phyloP scores from a whole-genome alignment of 371 early-diverging fungal species.

The Rhizopus delemar region DNA sequence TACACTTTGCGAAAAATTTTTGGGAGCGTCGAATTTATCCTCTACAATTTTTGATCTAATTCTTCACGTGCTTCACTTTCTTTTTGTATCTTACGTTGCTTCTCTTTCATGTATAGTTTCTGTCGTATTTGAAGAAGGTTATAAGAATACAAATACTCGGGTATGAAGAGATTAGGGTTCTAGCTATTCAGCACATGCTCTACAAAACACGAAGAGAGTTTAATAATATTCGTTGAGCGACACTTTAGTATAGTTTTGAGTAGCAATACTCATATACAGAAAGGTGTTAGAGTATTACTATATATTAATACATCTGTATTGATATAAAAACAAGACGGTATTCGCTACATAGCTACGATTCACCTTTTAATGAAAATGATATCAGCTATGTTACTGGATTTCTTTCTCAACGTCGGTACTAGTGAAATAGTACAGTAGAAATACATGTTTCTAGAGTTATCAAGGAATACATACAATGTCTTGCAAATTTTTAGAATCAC shows the following conservation, averaged over 20 bases:
- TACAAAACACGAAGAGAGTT: not conserved
- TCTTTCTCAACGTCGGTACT: slow-evolving; percentile 6
- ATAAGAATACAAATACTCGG: not conserved
- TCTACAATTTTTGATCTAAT: too few species aligned
- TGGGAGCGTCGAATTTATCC: too few species aligned
- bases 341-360: not conserved
- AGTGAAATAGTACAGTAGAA: slow-evolving; percentile 5
- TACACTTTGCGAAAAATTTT: too few species aligned
- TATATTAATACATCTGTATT: not conserved
- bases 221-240: too few species aligned
- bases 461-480: slow-evolving; percentile 7
- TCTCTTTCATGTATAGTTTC: not conserved
- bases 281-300: not conserved
- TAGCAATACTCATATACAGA: not conserved
- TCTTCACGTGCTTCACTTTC: too few species aligned
- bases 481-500: not conserved
- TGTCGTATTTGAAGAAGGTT: slow-evolving; percentile 3
- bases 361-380: slow-evolving; percentile 6
- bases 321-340: not conserved
- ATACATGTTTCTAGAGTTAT: slow-evolving; percentile 8
- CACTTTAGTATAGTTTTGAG: not conserved
- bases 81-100: too few species aligned
- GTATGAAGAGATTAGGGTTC: slow-evolving; percentile 2
- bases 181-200: not conserved
- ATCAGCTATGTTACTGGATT: slow-evolving; percentile 5